phyloP scores from a whole-genome alignment of 1,284 basidiomycete species.

The Melampsora larici-populina region DNA sequence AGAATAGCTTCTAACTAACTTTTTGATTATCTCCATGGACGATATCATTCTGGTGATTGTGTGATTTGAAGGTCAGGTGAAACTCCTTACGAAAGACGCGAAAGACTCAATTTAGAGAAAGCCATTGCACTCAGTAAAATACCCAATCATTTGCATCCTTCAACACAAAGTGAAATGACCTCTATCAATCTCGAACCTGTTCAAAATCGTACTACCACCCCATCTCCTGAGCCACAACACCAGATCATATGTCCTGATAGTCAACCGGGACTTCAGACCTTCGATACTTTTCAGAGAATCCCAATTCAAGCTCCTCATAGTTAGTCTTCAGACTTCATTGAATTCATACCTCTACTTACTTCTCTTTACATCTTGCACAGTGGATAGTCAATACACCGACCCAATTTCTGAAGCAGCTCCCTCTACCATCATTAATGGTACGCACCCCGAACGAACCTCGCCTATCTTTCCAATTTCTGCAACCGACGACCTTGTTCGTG shows the following conservation, averaged over 20 bases:
- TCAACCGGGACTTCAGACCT: not conserved
- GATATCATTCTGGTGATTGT: too few relatives aligned
- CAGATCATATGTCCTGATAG: not conserved
- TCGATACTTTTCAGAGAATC: not conserved
- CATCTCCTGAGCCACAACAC: not conserved
- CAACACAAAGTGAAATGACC: too few relatives aligned
- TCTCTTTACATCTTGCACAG: not conserved
- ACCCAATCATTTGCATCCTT: not conserved
- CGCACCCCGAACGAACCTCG: conserved; percentile 1
- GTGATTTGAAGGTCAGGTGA: conserved; percentile 2
- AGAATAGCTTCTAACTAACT: too few relatives aligned
- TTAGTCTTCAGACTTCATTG: too few relatives aligned
- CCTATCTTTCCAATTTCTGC: not conserved
- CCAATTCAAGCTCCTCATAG: not conserved
- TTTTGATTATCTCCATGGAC: too few relatives aligned
- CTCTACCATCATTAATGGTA: not conserved
- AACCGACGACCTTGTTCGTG: not conserved
- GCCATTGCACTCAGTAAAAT: conserved; percentile 22
- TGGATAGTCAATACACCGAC: not conserved
- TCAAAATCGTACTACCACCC: not conserved
- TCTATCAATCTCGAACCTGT: too few relatives aligned
- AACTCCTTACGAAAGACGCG: conserved; percentile 24
- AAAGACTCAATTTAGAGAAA: conserved; percentile 23
- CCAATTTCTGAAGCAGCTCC: not conserved
- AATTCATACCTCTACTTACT: not conserved